Evolutionary conservation across 208 protist species (phyloP), one percentile per base, ranked within the genome.

Genomic region (Leptomonas seymouri): DNA sequence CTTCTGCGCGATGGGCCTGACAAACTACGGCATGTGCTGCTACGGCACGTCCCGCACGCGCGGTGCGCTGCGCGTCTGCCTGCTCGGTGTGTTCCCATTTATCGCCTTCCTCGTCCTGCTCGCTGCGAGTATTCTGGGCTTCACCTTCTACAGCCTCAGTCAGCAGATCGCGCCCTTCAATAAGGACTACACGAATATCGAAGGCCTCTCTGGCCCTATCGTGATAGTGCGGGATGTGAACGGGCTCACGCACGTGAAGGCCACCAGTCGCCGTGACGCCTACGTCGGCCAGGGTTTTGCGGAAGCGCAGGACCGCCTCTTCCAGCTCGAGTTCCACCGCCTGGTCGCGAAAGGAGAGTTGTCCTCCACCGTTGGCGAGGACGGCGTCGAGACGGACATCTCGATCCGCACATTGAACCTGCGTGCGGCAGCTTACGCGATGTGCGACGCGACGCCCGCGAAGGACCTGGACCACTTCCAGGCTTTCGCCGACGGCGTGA

Each of bases 271-370:
- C 28, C 76, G 78, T 21, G 85, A 91, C 54, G 85, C 85, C 20
- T 84, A 78, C 69, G 80, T 91, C 57, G 85, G 81, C 23, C 85
- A 91, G 65, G 82, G 85, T 54, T 87, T 86, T 28, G 81, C 80
- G 2, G 72, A 71, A 21, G 85, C 85, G 31, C 85, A 91, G 71
- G 82, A 88, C 54, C 69, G 85, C 54, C 80, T 91, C 41, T 91
- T 85, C 53, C 85, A 91, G 74, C 67, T 88, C 11, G 81, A 88
- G 63, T 87, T 86, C 54, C 74, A 85, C 60, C 85, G 85, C 42
- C 67, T 78, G 8, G 67, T 78, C 3, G 74, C 66, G 18, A 64
- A 71, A 30, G 82, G 82, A 14, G 55, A 86, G 48, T 58, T 88
- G 1, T 57, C 71, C 34, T 62, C n/a, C 12, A 46, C 69, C 14